Percentiles rank a stretch among this genome's conserved stretches.
These are phyloP conservation scores for Aspergillus pseudoterreus DNA, from an alignment of 2,329 filamentous ascomycete species.

Conservation along the genomic window DNA sequence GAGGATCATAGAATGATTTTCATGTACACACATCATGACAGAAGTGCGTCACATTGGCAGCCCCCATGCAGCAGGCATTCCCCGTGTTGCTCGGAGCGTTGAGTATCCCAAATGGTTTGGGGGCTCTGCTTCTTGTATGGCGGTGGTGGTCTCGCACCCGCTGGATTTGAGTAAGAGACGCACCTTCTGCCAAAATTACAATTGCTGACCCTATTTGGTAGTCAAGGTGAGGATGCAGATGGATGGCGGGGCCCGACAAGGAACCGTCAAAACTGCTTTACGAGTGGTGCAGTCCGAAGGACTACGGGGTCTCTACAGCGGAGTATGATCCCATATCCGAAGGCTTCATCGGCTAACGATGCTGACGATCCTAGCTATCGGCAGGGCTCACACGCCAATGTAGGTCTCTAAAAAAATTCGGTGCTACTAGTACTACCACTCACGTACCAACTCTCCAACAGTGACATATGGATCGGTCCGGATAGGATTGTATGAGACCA, in stretches of 20 bases:
- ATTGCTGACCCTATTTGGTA: background rate
- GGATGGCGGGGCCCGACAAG: conserved; percentile 10
- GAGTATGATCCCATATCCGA: conserved; percentile 7
- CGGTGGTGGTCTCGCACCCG: conserved; percentile 23
- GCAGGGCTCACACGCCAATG: conserved; percentile 21
- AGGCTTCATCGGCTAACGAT: background rate
- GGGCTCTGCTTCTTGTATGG: conserved; percentile 27
- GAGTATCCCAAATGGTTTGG: conserved; percentile 14
- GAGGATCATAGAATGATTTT: background rate
- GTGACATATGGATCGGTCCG: conserved; percentile 25
- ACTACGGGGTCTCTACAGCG: conserved; percentile 15
- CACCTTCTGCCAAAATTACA: too few relatives aligned
- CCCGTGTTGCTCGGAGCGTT: background rate
- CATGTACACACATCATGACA: background rate
- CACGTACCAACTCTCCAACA: background rate
- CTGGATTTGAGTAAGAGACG: conserved; percentile 20
- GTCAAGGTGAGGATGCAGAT: conserved; percentile 26
- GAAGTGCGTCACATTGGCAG: background rate
- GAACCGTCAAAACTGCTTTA: conserved; percentile 13
- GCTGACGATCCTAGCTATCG: conserved; percentile 12
- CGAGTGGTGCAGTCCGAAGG: conserved; percentile 17
- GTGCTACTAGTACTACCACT: too few relatives aligned
- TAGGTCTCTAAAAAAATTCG: background rate
- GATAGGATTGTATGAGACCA: conserved; percentile 22
- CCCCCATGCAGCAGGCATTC: background rate